Evolutionary conservation across 371 early-diverging fungal genomes (phyloP).

Genomic region (Mortierella sp.): DNA sequence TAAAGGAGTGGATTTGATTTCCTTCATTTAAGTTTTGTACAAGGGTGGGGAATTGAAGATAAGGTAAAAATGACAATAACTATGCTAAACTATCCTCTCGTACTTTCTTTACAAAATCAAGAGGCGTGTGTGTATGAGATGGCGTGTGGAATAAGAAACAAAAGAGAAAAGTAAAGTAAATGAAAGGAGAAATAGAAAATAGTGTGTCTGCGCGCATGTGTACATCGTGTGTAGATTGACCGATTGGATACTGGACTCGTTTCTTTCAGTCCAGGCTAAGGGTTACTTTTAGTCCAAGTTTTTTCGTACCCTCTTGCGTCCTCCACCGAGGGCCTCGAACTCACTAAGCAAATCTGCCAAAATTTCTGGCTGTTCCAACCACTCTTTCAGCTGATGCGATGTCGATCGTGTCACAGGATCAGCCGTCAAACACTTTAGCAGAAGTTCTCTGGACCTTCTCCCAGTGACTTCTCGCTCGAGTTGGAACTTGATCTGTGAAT

Average conservation of each 20-base stretch:
- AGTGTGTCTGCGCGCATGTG: background rate
- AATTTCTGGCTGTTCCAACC: slow-evolving; percentile 54
- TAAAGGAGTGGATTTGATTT: background rate
- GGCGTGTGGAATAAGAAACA: background rate
- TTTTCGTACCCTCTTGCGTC: slow-evolving; percentile 45
- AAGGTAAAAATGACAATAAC: slow-evolving; percentile 4
- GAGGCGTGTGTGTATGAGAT: background rate
- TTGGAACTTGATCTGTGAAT: slow-evolving; percentile 61
- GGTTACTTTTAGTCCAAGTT: slow-evolving; percentile 24
- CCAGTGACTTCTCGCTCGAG: slow-evolving; percentile 66
- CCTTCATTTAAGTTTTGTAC: slow-evolving; percentile 3
- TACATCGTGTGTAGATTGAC: background rate
- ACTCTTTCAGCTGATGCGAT: slow-evolving; percentile 55
- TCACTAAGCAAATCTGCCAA: slow-evolving; percentile 25
- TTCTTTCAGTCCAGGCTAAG: background rate
- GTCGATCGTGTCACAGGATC: slow-evolving; percentile 60
- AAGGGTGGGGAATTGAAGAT: background rate
- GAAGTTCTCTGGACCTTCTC: slow-evolving; percentile 57
- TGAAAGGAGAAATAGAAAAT: background rate
- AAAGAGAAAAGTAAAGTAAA: background rate
- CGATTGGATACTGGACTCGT: background rate
- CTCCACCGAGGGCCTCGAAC: slow-evolving; percentile 46
- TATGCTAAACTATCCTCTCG: slow-evolving; percentile 1
- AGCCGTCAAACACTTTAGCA: slow-evolving; percentile 63
- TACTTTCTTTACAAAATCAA: background rate